phyloP scores from a whole-genome alignment of 2,329 filamentous ascomycete genomes.

The Phyllosticta citribraziliensis region DNA sequence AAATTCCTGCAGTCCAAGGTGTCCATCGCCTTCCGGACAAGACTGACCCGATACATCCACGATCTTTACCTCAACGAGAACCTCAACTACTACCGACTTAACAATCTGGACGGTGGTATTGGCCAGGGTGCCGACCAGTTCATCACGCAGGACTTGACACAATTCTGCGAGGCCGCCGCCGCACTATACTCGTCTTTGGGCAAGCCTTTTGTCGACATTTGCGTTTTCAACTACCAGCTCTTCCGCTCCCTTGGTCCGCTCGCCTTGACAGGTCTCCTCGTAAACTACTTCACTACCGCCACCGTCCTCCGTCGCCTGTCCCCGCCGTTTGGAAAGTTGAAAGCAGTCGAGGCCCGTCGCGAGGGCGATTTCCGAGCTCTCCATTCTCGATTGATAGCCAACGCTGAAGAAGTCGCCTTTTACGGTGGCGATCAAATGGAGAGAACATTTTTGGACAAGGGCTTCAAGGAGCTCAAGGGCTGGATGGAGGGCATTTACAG shows the following conservation, averaged over 20 bases:
- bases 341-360: conserved; percentile 87
- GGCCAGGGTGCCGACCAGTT: conserved; percentile 91
- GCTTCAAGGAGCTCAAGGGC: conserved; percentile 83
- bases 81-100: conserved; percentile 91
- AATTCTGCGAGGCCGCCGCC: conserved; percentile 88
- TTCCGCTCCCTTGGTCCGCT: conserved; percentile 84
- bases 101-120: conserved; percentile 85
- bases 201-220: conserved; percentile 95
- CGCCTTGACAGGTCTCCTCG: conserved; percentile 73
- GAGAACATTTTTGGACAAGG: conserved; percentile 80
- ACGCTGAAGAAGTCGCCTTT: conserved; percentile 95
- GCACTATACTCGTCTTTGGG: conserved; percentile 91
- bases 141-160: conserved; percentile 91
- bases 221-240: conserved; percentile 96
- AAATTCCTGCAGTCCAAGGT: conserved; percentile 97
- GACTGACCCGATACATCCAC: conserved; percentile 91
- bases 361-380: conserved; percentile 91
- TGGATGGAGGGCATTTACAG: conserved; percentile 99
- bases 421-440: conserved; percentile 95
- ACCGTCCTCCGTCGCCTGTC: conserved; percentile 81
- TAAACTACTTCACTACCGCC: conserved; percentile 91
- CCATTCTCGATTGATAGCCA: conserved; percentile 86
- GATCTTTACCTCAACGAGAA: conserved; percentile 93
- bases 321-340: conserved; percentile 92
- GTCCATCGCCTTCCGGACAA: conserved; percentile 92